Base-by-base conservation (phyloP, 495 filamentous ascomycete genomes). In the Talaromyces ruber region DNA sequence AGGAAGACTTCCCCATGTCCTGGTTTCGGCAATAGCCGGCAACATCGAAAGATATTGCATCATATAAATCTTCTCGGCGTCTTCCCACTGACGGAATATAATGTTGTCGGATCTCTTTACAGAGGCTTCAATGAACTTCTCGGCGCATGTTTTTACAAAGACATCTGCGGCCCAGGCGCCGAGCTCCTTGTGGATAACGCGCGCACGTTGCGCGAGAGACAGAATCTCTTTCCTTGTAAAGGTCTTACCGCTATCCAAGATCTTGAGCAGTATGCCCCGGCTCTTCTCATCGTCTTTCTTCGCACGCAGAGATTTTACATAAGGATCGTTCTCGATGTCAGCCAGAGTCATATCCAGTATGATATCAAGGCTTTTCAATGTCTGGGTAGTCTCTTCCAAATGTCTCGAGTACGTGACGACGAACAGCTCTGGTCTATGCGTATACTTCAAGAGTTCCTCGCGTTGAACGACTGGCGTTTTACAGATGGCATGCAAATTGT, bases 141-240 rank as follows among this genome's bases (percentile, higher is more conserved):
- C 66, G 22, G 89, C 76, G 37, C 83, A 86, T 54, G 75, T 68
- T 21, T 72, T 70, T 56, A 95, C 84, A 65, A 86, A 97, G 65
- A 84, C 88, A 28, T 93, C 86, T 0, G 84, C 80, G 4, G 88
- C 88, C 83, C 87, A 92, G 6, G 76, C 62, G 0, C 93, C 93
- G n/a, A 96, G 78, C 61, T 91, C 85, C 18, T 72, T 66, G n/a
- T 72, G 74, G 2, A 96, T 78, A 25, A 77, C 76, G 2, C 58
- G 18, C 24, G 81, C 75, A 47, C 79, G 83, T 11, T 66, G 71
- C 50, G 76, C 72, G 9, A 96, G 77, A 0, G 68, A 74, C 63
- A 78, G 82, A 61, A 98, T 75, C 62, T 91, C 84, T 39, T 81
- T 78, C 26, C 75, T 81, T 59, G 81, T 86, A 63, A 81, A 85